Evolutionary conservation across 78 protist species (phyloP).

Genomic region (Bodo saltans): DNA sequence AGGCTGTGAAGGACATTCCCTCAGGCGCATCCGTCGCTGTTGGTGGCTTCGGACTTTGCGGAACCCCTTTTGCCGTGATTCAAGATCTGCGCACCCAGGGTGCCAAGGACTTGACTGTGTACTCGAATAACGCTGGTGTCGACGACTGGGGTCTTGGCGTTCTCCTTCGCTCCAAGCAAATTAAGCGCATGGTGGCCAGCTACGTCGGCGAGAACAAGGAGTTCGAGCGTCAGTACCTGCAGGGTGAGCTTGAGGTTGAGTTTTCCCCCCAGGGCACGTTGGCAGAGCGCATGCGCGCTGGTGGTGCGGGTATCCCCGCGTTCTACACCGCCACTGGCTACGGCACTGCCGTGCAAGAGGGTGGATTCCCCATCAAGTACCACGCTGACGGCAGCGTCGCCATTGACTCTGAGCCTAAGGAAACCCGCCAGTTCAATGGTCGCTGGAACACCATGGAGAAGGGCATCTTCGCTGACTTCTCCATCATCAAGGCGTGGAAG

Average conservation of each 20-base stretch:
- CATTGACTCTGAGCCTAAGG: constrained; percentile 65
- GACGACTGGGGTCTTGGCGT: constrained; percentile 88
- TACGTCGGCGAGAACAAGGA: constrained; percentile 90
- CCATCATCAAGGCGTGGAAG: constrained; percentile 83
- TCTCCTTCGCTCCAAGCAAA: constrained; percentile 68
- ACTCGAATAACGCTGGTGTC: constrained; percentile 80
- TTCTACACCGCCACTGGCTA: constrained; percentile 89
- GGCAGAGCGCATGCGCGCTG: constrained; percentile 94
- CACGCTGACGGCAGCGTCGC: constrained; percentile 52
- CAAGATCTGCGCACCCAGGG: constrained; percentile 58
- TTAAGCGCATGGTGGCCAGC: constrained; percentile 83
- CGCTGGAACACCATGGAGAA: constrained; percentile 69
- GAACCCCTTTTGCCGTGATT: constrained; percentile 80
- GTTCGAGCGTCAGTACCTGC: constrained; percentile 73
- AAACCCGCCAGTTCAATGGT: constrained; percentile 49
- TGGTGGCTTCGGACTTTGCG: constrained; percentile 93
- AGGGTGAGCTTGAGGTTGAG: constrained; percentile 92
- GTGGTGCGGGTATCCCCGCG: constrained; percentile 97
- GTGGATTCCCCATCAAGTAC: constrained; percentile 85
- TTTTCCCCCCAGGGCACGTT: constrained; percentile 93
- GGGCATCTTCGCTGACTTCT: constrained; percentile 79
- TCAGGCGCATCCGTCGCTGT: constrained; percentile 45
- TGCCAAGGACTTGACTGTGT: constrained; percentile 72
- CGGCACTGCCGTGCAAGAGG: constrained; percentile 81
- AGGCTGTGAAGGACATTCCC: constrained; percentile 74